phyloP scores from a whole-genome alignment of 2,329 filamentous ascomycete species.

The Arthroderma sp. region DNA sequence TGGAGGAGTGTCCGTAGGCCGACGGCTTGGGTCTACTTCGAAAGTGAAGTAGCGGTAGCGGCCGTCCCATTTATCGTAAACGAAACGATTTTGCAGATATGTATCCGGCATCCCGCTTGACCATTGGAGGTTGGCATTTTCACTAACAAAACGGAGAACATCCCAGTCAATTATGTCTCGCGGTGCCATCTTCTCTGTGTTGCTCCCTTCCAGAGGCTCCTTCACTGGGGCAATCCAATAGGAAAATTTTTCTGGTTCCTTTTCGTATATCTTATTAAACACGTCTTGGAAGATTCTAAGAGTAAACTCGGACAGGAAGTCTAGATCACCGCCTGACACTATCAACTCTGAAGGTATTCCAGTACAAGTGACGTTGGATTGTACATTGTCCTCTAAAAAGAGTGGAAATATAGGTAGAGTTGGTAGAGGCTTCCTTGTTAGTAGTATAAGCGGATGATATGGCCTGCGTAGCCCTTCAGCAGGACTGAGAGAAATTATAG shows the following conservation, averaged over 20 bases:
- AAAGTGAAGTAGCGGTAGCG: constrained; percentile 45
- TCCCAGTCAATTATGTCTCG: constrained; percentile 33
- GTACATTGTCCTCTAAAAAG: constrained; percentile 52
- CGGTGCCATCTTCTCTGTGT: constrained; percentile 1
- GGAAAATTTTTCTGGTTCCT: constrained; percentile 50
- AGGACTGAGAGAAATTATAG: constrained; percentile 45
- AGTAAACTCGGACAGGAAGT: constrained; percentile 57
- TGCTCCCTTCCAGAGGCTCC: background rate
- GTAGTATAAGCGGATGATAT: constrained; percentile 53
- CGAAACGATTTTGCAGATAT: constrained; percentile 37
- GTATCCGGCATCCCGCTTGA: constrained; percentile 25
- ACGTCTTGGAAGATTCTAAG: constrained; percentile 66
- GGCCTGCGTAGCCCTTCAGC: constrained; percentile 44
- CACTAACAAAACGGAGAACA: constrained; percentile 22
- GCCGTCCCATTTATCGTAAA: constrained; percentile 45
- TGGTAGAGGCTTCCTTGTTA: constrained; percentile 56
- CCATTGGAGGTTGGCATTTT: constrained; percentile 33
- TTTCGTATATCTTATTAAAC: constrained; percentile 75
- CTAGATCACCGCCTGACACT: constrained; percentile 31
- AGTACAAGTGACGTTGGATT: constrained; percentile 44
- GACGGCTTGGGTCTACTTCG: constrained; percentile 19
- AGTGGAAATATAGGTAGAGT: constrained; percentile 54
- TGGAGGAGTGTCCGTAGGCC: constrained; percentile 24
- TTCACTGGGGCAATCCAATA: constrained; percentile 64
- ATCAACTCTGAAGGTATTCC: constrained; percentile 33